Percentiles rank a stretch among this genome's conserved stretches.
Conservation (phyloP, 306 rosid species). For the Acacia crassicarpa region DNA sequence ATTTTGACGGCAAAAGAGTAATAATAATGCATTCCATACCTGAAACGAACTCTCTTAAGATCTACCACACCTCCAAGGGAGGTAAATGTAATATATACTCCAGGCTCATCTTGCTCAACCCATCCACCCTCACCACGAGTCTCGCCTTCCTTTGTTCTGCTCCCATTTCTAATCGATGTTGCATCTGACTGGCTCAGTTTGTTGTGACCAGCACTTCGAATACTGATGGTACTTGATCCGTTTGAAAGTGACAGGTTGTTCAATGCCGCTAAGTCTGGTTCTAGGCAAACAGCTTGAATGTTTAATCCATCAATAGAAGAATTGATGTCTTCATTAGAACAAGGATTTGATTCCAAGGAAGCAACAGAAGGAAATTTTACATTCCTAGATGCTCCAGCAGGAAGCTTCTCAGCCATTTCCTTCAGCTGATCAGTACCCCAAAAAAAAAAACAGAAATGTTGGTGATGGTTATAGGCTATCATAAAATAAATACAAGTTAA, state of each 20-base stretch:
- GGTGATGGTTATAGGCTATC: not conserved
- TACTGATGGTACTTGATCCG: conserved; percentile 58
- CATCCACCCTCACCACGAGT: conserved; percentile 57
- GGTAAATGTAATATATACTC: conserved; percentile 68
- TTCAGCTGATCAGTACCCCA: conserved; percentile 58
- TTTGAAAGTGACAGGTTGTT: conserved; percentile 62
- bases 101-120: conserved; percentile 85
- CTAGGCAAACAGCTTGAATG: conserved; percentile 64
- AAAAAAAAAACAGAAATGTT: not conserved
- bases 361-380: conserved; percentile 73
- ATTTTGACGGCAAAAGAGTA: not conserved
- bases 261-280: conserved; percentile 67
- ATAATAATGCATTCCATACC: conserved; percentile 35
- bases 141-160: conserved; percentile 58
- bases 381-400: conserved; percentile 76
- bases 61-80: conserved; percentile 65
- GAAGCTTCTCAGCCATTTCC: conserved; percentile 95
- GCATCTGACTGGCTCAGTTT: conserved; percentile 72
- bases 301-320: conserved; percentile 59
- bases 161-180: conserved; percentile 61
- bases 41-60: conserved; percentile 78
- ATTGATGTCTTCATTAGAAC: conserved; percentile 56
- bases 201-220: conserved; percentile 58
- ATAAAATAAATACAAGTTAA: not conserved
- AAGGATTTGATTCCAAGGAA: conserved; percentile 62